Evolutionary conservation across 2,329 filamentous ascomycete genomes (phyloP).

Genomic region (Mycocentrospora acerina): DNA sequence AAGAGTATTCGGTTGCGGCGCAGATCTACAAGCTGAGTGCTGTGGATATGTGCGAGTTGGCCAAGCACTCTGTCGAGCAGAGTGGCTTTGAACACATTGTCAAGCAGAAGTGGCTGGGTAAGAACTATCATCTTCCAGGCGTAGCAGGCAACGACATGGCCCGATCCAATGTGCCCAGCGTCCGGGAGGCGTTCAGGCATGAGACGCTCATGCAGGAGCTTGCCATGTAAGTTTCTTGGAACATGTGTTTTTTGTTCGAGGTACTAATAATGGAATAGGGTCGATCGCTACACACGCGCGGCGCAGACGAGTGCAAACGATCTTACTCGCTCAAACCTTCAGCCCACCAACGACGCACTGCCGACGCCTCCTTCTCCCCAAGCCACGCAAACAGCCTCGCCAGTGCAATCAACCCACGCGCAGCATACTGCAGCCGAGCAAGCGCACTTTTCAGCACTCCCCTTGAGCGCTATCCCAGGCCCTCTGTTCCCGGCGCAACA

Average conservation of each 20-base stretch:
- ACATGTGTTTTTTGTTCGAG: too few species aligned
- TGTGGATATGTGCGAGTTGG: slow-evolving; percentile 97
- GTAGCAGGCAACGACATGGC: slow-evolving; percentile 86
- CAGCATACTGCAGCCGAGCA: slow-evolving; percentile 43
- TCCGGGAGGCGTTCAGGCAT: slow-evolving; percentile 85
- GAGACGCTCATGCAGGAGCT: slow-evolving; percentile 83
- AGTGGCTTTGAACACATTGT: slow-evolving; percentile 88
- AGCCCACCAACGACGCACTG: slow-evolving; percentile 21
- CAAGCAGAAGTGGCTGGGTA: slow-evolving; percentile 89
- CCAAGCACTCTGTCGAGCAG: slow-evolving; percentile 92
- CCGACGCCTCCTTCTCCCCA: slow-evolving; percentile 35
- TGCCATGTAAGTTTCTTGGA: slow-evolving; percentile 65
- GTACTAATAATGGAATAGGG: slow-evolving; percentile 30
- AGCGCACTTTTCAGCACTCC: slow-evolving; percentile 30
- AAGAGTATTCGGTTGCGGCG: slow-evolving; percentile 95
- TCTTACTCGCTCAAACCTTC: slow-evolving; percentile 40
- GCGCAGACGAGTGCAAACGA: slow-evolving; percentile 32
- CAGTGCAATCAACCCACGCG: slow-evolving; percentile 44
- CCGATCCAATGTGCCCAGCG: slow-evolving; percentile 94
- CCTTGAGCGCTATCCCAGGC: slow-evolving; percentile 32
- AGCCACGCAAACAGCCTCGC: slow-evolving; percentile 39
- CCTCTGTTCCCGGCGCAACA: slow-evolving; percentile 36
- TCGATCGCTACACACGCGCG: slow-evolving; percentile 46
- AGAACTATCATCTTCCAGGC: slow-evolving; percentile 74
- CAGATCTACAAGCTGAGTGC: slow-evolving; percentile 98